Evolutionary conservation across 140 eudicot species (phyloP), one percentile per base, ranked within the genome.

Genomic region (Eryngium alpinum): DNA sequence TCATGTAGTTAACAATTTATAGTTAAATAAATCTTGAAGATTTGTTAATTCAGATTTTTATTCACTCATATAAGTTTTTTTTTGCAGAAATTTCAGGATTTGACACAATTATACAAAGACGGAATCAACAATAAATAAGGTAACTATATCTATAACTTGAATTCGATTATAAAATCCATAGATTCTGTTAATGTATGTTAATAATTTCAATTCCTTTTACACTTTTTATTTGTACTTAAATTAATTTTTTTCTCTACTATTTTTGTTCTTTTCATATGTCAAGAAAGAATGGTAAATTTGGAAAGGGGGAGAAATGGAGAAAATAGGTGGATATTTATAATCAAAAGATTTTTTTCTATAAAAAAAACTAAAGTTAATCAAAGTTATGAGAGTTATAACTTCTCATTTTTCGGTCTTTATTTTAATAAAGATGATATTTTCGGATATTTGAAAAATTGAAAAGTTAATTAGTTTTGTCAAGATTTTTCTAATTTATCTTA

Each of bases 391-490:
- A 83, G 43, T 17, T 9, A 1, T 74, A 77, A 83, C 56, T 88
- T 78, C 63, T 81, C 81, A 44, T 77, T 17, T 57, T 34, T 66
- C 69, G 83, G 85, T 84, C 88, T 53, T 67, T 88, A 89, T 82
- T 78, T 85, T 67, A 56, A 50, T 56, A 83, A 66, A 16, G 86
- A 79, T 72, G 89, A 81, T 52, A 85, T 74, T 79, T 80, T 56
- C n/a, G 87, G 81, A 73, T 81, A 86, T 10, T 49, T 82, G 71
- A 84, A 87, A 90, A 86, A 83, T 77, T 92, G 57, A 81, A 91
- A 79, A 75, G 87, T 33, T 80, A 75, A 86, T 33, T 80, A 87
- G 91, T 93, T 93, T 87, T 88, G 88, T 88, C 93, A 93, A 84
- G 87, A 88, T 87, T 28, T 84, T 91, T 72, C 80, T 90, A 24